Evolutionary conservation across 805 yeast genomes (phyloP), one percentile per base, ranked within the genome.

Genomic region (Candida qinlingensis): DNA sequence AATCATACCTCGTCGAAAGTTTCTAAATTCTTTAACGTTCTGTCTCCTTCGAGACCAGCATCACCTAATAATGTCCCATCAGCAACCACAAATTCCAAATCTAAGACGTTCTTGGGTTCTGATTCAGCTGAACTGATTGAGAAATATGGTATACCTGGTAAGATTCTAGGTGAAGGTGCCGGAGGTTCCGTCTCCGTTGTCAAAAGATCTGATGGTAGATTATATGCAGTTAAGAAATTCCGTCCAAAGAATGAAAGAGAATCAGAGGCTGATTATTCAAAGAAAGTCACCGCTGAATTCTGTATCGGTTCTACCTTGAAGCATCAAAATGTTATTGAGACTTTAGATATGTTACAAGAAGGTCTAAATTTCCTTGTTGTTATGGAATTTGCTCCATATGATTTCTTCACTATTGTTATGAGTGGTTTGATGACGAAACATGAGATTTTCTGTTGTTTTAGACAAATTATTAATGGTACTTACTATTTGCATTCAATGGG

Each of bases 381-480:
- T 35, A 91, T 94, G 96, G 97, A 92, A 63, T 92, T 85, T 64
- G 87, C 95, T 47, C 92, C 89, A 2, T 89, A 76, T 64, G 99
- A 92, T 68, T 88, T 92, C 61, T 92, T 92, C 67, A 87, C 94
- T 41, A 75, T 92, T 46, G 97, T 92, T 33, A 92, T 92, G 97
- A 77, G 87, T 40, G 96, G 92, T 3, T 67, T 82, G 48, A 83
- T 90, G 90, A 69, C 79, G 12, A 72, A 74, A 35, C 71, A 75
- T 29, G 97, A 91, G 65, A 74, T 85, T 5, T 76, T 73, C 45
- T 90, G 97, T 64, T 89, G 88, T 61, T 87, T 90, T 64, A 83
- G 78, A 59, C 98, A 92, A 66, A 79, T 92, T 53, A 69, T 83
- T 33, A 67, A 73, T 47, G 98, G 96, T 29, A 89, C 88, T 6